phyloP scores from a whole-genome alignment of 495 filamentous ascomycete species.

The Podospora sp. region DNA sequence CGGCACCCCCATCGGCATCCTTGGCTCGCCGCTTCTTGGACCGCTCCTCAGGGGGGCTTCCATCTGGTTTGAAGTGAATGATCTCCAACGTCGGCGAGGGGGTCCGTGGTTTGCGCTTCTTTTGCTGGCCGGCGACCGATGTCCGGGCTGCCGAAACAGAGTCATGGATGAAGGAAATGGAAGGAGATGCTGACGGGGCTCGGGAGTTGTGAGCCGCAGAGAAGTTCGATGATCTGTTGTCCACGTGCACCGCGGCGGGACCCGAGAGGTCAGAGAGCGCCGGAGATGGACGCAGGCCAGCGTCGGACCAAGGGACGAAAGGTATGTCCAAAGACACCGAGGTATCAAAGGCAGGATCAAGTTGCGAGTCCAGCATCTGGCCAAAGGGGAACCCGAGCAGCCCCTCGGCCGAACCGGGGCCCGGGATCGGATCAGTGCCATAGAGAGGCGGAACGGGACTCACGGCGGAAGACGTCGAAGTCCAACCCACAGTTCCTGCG shows the following conservation, averaged over 20 bases:
- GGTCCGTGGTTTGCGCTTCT: not conserved
- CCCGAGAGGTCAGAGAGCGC: not conserved
- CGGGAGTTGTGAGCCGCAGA: not conserved
- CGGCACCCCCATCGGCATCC: slow-evolving; percentile 7
- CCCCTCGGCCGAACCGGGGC: not conserved
- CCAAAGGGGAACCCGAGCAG: not conserved
- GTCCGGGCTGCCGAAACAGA: not conserved
- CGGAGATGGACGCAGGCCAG: not conserved
- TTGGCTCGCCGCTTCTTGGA: slow-evolving; percentile 25
- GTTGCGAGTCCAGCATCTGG: not conserved
- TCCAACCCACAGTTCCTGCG: not conserved
- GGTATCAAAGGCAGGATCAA: not conserved
- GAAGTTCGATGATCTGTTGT: not conserved
- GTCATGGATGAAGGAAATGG: not conserved
- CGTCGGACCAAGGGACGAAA: not conserved
- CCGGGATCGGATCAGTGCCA: not conserved
- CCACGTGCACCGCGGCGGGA: not conserved
- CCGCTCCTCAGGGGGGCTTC: not conserved
- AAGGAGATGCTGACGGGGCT: not conserved
- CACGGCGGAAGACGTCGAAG: not conserved
- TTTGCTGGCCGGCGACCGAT: not conserved
- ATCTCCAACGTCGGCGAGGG: slow-evolving; percentile 15
- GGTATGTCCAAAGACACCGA: not conserved
- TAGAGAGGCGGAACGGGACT: not conserved
- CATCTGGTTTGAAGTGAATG: slow-evolving; percentile 26